These are phyloP conservation scores for Monilinia vaccinii-corymbosi DNA, from an alignment of 2,329 filamentous ascomycete species.

Conservation along the genomic window DNA sequence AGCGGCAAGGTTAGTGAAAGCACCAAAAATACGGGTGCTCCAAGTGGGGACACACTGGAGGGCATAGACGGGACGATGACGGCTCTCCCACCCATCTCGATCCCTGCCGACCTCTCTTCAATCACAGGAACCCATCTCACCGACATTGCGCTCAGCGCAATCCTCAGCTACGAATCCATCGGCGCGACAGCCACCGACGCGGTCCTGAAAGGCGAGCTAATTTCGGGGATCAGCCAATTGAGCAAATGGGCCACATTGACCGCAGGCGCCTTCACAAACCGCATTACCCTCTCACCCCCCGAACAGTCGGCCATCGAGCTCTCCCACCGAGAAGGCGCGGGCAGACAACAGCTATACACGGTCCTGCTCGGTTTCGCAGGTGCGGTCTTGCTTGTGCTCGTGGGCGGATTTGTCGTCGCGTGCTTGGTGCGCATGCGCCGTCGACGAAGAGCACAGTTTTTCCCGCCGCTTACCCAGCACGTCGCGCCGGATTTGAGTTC, in stretches of 20 bases:
- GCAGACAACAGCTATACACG: accelerated
- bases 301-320: not conserved
- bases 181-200: not conserved
- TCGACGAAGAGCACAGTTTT: not conserved
- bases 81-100: not conserved
- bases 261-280: not conserved
- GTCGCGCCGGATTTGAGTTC: not conserved
- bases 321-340: no score
- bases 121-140: not conserved
- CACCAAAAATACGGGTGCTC: not conserved
- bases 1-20: not conserved
- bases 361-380: not conserved
- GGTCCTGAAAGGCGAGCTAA: not conserved
- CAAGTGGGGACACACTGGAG: not conserved
- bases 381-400: not conserved
- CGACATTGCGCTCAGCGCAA: not conserved
- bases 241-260: not conserved
- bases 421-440: not conserved
- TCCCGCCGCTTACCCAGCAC: not conserved
- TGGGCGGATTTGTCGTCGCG: not conserved
- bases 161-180: not conserved
- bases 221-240: not conserved
- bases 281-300: not conserved
- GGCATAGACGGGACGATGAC: not conserved
- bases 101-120: no score